Conservation (phyloP, 164 flowering plant species). For the Buxus sempervirens region DNA sequence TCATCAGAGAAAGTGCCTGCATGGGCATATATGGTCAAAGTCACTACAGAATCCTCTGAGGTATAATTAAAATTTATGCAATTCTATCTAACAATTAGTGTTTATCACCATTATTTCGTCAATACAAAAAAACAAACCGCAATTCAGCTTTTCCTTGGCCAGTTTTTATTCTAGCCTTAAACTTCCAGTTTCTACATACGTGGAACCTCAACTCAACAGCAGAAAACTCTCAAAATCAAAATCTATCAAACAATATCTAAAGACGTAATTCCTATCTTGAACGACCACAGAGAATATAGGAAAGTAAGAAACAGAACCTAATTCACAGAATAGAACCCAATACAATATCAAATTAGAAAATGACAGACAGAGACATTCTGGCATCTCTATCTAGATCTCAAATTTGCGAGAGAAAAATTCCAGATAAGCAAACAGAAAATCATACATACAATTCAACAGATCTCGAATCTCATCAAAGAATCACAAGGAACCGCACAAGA, state of each 20-base stretch:
- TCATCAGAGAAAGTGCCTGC: background rate
- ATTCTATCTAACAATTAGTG: background rate
- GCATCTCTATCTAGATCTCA: constrained; percentile 13
- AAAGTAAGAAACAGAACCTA: background rate
- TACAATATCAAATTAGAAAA: background rate
- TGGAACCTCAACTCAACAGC: background rate
- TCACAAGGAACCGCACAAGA: background rate
- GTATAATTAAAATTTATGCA: too few relatives aligned
- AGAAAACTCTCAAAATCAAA: background rate
- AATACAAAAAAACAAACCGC: background rate
- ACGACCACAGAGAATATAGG: background rate
- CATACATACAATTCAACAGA: constrained; percentile 8
- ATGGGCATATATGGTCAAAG: background rate
- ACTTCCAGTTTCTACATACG: background rate
- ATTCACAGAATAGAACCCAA: background rate
- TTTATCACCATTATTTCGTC: background rate
- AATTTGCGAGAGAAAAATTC: background rate
- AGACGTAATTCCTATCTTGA: constrained; percentile 1
- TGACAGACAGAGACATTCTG: background rate
- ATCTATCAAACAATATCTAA: background rate
- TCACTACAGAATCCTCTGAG: background rate
- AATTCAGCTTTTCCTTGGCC: too few relatives aligned
- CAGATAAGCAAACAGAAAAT: background rate
- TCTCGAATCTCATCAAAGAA: constrained; percentile 16
- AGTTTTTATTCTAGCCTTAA: too few relatives aligned